These are phyloP conservation scores for Fusarium avenaceum DNA, from an alignment of 2,329 filamentous ascomycete genomes.

Conservation along the genomic window DNA sequence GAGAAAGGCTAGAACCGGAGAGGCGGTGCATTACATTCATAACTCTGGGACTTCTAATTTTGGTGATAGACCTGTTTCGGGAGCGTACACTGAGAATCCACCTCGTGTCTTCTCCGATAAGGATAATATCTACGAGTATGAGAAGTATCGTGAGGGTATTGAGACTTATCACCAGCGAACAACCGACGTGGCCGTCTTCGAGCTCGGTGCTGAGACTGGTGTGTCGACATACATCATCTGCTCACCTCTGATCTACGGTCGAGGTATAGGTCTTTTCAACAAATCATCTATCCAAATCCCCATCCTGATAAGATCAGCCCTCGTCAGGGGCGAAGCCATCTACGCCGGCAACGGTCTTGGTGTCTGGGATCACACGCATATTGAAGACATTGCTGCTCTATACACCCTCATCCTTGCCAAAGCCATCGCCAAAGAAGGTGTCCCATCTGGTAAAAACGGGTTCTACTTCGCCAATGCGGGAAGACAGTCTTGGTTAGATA, in stretches of 20 bases:
- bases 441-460: background rate
- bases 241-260: slow-evolving; percentile 16
- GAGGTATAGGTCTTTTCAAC: slow-evolving; percentile 14
- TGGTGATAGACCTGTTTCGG: slow-evolving; percentile 3
- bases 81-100: background rate
- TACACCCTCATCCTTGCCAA: slow-evolving; percentile 5
- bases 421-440: background rate
- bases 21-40: slow-evolving; percentile 9
- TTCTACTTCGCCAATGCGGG: slow-evolving; percentile 18
- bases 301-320: background rate
- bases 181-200: slow-evolving; percentile 6
- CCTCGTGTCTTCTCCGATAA: slow-evolving; percentile 1
- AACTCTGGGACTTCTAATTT: slow-evolving; percentile 23
- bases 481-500: background rate
- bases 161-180: slow-evolving; percentile 17
- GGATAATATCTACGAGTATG: slow-evolving; percentile 14
- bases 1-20: background rate
- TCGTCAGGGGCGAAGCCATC: background rate
- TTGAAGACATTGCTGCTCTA: slow-evolving; percentile 6
- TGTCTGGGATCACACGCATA: slow-evolving; percentile 10
- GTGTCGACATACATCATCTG: slow-evolving; percentile 17
- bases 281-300: slow-evolving; percentile 19
- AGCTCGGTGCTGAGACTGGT: background rate
- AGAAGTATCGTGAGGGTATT: background rate
- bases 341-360: slow-evolving; percentile 2